phyloP scores from a whole-genome alignment of 164 flowering plant species.

The Kalanchoe fedtschenkoi region DNA sequence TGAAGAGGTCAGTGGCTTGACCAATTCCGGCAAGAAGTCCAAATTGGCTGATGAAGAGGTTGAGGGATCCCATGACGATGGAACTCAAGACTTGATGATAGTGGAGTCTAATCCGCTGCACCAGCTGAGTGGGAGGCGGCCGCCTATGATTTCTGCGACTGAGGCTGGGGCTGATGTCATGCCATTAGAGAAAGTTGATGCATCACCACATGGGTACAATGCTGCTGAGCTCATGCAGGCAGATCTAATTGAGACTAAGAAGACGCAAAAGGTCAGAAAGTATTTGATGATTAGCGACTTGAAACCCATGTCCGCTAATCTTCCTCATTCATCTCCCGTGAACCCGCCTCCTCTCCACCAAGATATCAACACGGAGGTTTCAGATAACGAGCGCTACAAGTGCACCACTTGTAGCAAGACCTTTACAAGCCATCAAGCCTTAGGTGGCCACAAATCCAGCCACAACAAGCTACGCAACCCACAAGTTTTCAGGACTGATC shows the following conservation, averaged over 20 bases:
- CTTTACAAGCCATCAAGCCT: constrained; percentile 47
- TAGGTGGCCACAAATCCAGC: constrained; percentile 68
- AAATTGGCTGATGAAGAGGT: not conserved
- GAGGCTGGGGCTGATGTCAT: too few relatives aligned
- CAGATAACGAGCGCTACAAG: constrained; percentile 1
- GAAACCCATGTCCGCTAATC: not conserved
- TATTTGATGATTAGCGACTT: not conserved
- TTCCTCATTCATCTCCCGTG: constrained; percentile 3
- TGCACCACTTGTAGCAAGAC: constrained; percentile 38
- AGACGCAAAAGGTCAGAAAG: not conserved
- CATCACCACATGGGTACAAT: too few relatives aligned
- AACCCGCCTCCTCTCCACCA: not conserved
- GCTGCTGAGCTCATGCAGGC: not conserved
- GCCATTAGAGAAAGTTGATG: too few relatives aligned
- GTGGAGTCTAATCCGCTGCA: too few relatives aligned
- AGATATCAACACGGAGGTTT: not conserved
- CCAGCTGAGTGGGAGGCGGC: too few relatives aligned
- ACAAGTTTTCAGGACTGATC: not conserved
- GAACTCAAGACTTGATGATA: too few relatives aligned
- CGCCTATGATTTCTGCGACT: too few relatives aligned
- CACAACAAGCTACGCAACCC: constrained; percentile 20
- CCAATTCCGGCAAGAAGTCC: not conserved
- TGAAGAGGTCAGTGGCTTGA: not conserved
- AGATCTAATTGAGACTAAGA: not conserved
- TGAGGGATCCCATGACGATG: too few relatives aligned